Conservation (phyloP, 768 basidiomycete genomes). For the Pisolithus microcarpus region DNA sequence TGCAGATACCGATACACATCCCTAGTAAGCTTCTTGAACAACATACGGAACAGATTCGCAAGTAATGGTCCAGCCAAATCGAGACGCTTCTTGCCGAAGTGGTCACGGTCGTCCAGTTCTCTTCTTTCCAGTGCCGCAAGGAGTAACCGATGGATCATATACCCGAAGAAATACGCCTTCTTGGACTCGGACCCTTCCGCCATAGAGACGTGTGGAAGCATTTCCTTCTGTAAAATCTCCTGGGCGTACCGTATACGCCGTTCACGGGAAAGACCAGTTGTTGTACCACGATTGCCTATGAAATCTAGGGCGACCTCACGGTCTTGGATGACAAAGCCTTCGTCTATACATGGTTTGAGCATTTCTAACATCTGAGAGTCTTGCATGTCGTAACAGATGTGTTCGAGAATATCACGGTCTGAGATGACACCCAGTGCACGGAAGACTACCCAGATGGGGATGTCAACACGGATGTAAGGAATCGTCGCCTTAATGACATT, state of each 20-base stretch:
- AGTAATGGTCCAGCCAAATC: conserved; percentile 94
- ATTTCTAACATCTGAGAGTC: conserved; percentile 96
- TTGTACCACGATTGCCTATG: conserved; percentile 96
- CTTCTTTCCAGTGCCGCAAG: conserved; percentile 90
- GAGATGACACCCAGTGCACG: conserved; percentile 96
- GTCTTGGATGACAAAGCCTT: conserved; percentile 96
- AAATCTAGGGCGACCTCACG: conserved; percentile 96
- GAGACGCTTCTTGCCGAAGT: conserved; percentile 96
- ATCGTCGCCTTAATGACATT: conserved; percentile 96
- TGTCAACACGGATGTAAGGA: conserved; percentile 96
- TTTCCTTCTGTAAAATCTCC: conserved; percentile 97
- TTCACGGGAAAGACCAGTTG: conserved; percentile 85
- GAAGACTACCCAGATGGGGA: conserved; percentile 99
- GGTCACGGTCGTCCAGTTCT: conserved; percentile 97
- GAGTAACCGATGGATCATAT: conserved; percentile 96
- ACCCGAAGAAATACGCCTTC: conserved; percentile 99
- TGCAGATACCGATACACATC: conserved; percentile 96
- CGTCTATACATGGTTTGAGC: conserved; percentile 97
- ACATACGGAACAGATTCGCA: conserved; percentile 95
- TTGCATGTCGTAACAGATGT: conserved; percentile 97
- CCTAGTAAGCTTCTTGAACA: conserved; percentile 93
- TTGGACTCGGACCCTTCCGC: conserved; percentile 93
- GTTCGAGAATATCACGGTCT: conserved; percentile 94
- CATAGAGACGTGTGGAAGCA: conserved; percentile 96
- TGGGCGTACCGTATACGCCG: conserved; percentile 93